Percentiles rank a stretch among this genome's conserved stretches.
phyloP scores from a whole-genome alignment of 345 rosid genomes.

The Gynandropsis gynandra region DNA sequence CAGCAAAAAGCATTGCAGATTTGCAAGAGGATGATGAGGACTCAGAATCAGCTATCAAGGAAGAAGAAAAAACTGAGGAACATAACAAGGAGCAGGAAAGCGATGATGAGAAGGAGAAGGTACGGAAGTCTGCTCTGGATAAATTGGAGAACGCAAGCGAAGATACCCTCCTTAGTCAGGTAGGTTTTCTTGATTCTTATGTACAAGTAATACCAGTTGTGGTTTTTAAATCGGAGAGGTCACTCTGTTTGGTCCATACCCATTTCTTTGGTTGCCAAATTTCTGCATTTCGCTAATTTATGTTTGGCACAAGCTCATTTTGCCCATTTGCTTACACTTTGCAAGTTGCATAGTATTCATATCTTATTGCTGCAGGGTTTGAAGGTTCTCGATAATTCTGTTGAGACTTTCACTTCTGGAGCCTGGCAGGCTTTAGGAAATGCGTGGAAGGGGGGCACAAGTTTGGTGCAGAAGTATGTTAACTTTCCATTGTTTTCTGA shows the following conservation, averaged over 20 bases:
- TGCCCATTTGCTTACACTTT: slow-evolving; percentile 1
- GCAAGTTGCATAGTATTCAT: neutral
- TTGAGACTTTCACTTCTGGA: slow-evolving; percentile 89
- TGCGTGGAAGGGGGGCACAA: slow-evolving; percentile 73
- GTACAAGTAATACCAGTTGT: neutral
- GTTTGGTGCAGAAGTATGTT: slow-evolving; percentile 77
- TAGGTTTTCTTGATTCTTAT: slow-evolving; percentile 28
- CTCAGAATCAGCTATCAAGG: slow-evolving; percentile 43
- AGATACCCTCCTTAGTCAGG: slow-evolving; percentile 88
- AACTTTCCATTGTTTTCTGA: neutral
- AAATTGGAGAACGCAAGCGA: slow-evolving; percentile 82
- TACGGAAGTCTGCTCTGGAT: slow-evolving; percentile 60
- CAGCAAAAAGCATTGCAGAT: slow-evolving; percentile 78
- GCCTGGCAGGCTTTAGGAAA: slow-evolving; percentile 92
- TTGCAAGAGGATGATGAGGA: slow-evolving; percentile 43
- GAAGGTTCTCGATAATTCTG: slow-evolving; percentile 82
- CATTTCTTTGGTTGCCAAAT: neutral
- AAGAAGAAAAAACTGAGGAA: slow-evolving; percentile 43
- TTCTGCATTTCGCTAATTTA: neutral
- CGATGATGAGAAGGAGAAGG: slow-evolving; percentile 50
- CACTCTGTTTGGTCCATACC: neutral
- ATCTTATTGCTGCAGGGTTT: slow-evolving; percentile 45
- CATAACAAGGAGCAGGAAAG: slow-evolving; percentile 45
- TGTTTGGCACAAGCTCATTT: neutral
- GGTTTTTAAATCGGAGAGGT: neutral